A percentile compares a stretch with the other conserved stretches of the same genome.
Evolutionary conservation across 305 asterid genomes (phyloP).

Genomic region (Stenogyne calaminthoides): DNA sequence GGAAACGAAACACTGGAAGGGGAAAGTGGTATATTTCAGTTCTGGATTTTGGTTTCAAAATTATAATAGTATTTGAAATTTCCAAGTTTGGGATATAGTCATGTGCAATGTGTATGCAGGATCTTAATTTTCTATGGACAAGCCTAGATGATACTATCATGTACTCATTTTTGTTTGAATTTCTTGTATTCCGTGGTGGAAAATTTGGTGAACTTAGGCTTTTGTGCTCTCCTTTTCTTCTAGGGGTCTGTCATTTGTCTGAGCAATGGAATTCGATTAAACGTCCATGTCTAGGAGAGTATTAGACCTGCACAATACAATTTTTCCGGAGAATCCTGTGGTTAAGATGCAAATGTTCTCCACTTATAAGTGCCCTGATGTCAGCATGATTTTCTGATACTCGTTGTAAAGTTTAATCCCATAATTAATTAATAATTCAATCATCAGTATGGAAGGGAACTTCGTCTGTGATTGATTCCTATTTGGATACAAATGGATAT

Average conservation of each 20-base stretch:
- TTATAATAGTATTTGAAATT: constrained; percentile 8
- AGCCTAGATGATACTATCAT: constrained; percentile 2
- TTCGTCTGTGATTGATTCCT: not conserved
- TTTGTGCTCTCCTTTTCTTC: not conserved
- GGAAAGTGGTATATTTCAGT: constrained; percentile 50
- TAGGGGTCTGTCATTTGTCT: not conserved
- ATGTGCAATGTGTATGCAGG: not conserved
- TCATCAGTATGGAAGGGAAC: not conserved
- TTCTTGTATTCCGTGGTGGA: not conserved
- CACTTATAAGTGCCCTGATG: not conserved
- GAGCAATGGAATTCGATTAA: not conserved
- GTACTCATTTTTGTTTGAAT: not conserved
- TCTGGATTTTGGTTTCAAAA: not conserved
- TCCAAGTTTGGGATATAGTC: constrained; percentile 10
- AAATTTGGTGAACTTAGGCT: not conserved
- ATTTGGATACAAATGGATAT: not conserved
- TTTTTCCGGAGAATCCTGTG: not conserved
- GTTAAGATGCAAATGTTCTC: not conserved
- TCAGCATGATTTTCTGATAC: not conserved
- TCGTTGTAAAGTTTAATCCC: not conserved
- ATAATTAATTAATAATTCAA: not conserved
- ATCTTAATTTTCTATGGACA: not conserved
- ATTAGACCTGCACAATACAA: not conserved
- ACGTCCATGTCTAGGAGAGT: not conserved
- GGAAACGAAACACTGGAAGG: constrained; percentile 50